A percentile compares a stretch with the other conserved stretches of the same genome.
Conservation (phyloP, 1,284 basidiomycete species). For the Cutaneotrichosporon sp. region DNA sequence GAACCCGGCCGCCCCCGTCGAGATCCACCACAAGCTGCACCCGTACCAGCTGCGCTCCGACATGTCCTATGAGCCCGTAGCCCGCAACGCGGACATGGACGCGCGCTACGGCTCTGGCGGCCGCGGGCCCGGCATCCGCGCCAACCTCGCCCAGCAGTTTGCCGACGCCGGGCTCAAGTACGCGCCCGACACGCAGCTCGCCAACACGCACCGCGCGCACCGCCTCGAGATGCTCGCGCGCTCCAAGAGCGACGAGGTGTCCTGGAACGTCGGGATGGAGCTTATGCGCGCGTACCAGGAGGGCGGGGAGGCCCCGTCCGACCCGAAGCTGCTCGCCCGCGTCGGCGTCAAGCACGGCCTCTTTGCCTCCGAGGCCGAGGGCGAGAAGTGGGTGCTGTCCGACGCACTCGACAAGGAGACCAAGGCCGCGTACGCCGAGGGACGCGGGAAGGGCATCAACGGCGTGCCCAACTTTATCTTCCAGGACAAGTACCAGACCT, state of each 20-base stretch:
- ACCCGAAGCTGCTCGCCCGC: constrained; percentile 39
- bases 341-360: constrained; percentile 47
- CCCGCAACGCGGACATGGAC: not conserved
- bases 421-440: constrained; percentile 40
- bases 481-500: constrained; percentile 48
- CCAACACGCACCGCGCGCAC: constrained; percentile 47
- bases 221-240: constrained; percentile 41
- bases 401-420: constrained; percentile 35
- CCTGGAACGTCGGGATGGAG: constrained; percentile 39
- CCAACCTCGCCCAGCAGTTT: not conserved
- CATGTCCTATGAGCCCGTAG: not conserved
- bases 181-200: not conserved
- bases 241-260: constrained; percentile 41
- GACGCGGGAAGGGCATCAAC: constrained; percentile 46
- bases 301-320: constrained; percentile 44
- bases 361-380: constrained; percentile 35
- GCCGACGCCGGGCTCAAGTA: not conserved
- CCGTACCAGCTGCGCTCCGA: constrained; percentile 5
- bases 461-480: constrained; percentile 56
- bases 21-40: not conserved
- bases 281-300: constrained; percentile 51
- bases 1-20: not conserved
- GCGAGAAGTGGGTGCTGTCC: constrained; percentile 31
- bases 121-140: constrained; percentile 6
- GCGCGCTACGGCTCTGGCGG: not conserved